Conservation (phyloP, 1,284 basidiomycete genomes). For the Bondarzewia mesenterica region DNA sequence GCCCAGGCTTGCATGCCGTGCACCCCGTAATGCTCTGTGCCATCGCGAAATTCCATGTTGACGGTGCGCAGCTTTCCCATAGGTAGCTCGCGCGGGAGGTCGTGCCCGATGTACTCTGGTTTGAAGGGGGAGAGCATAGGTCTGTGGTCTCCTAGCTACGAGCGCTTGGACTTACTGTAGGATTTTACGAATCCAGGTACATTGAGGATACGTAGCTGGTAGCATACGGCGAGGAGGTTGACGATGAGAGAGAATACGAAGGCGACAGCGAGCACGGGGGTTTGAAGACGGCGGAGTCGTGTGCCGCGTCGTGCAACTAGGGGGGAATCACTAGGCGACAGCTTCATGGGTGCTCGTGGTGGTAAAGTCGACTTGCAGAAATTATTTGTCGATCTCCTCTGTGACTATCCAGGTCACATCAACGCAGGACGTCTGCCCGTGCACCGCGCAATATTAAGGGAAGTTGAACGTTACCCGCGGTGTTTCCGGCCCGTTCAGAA, state of each 20-base stretch:
- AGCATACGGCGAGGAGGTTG: not conserved
- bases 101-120: not conserved
- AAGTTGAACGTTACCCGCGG: too few species aligned
- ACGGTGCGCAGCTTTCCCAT: not conserved
- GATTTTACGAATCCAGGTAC: not conserved
- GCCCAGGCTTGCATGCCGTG: not conserved
- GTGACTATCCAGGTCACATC: too few species aligned
- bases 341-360: not conserved
- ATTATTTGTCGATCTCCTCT: too few species aligned
- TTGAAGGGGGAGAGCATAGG: not conserved
- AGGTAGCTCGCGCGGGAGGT: not conserved
- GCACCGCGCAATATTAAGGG: too few species aligned
- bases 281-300: not conserved
- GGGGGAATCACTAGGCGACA: too few species aligned
- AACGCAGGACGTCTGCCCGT: too few species aligned
- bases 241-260: not conserved
- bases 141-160: not conserved
- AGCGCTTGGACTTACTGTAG: too few species aligned
- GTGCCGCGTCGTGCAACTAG: too few species aligned
- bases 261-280: not conserved
- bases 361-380: too few species aligned
- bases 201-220: not conserved
- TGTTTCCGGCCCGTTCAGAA: too few species aligned
- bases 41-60: not conserved
- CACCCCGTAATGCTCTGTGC: slow-evolving; percentile 1